Base-by-base conservation (phyloP, 202 grass and related monocot genomes). In the Brachypodium distachyon region DNA sequence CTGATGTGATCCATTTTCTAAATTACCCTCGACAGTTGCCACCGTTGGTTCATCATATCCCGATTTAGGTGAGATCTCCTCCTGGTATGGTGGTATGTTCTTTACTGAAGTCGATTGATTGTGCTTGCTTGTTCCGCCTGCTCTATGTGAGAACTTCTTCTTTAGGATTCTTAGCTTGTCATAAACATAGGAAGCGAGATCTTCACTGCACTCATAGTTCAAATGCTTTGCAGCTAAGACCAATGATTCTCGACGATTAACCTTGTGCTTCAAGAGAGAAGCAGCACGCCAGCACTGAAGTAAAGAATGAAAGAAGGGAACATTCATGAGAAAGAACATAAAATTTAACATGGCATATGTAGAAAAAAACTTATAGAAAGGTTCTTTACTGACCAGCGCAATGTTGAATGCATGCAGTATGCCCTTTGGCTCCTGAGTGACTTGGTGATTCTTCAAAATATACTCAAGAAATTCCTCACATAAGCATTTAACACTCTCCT, bases 221-320 rank as follows among this genome's bases (percentile, higher is more conserved):
- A 98, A 81, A 47, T 71, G 78, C 62, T 90, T 63, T 43, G 64
- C 82, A 79, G 96, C 89, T 84, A 90, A 85, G 13, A 61, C 56
- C 48, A 89, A 75, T 59, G 92, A 90, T 70, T 95, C 87, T 22
- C 68, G 66, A 61, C 32, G 91, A 84, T 85, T 80, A 33, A 98
- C 27, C 55, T 92, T 92, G 73, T 92, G 91, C 70, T 92, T 95
- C 73, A 87, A 89, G 29, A 98, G 74, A 87, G 95, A 92, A 43
- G 91, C 87, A 85, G 91, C 96, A 82, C 89, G 89, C 96, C 91
- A 98, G 70, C 91, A 95, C 96, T 98, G 81, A 76, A 77, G 55
- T 23, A 79, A 77, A 77, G 63, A 44, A 93, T 39, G 64, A 50
- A 80, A 59, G 23, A 74, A 70, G 40, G 26, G 47, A 69, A 48